A percentile compares a stretch with the other conserved stretches of the same genome.
Evolutionary conservation across 1,284 basidiomycete species (phyloP).

Genomic region (Meira miltonrushii): DNA sequence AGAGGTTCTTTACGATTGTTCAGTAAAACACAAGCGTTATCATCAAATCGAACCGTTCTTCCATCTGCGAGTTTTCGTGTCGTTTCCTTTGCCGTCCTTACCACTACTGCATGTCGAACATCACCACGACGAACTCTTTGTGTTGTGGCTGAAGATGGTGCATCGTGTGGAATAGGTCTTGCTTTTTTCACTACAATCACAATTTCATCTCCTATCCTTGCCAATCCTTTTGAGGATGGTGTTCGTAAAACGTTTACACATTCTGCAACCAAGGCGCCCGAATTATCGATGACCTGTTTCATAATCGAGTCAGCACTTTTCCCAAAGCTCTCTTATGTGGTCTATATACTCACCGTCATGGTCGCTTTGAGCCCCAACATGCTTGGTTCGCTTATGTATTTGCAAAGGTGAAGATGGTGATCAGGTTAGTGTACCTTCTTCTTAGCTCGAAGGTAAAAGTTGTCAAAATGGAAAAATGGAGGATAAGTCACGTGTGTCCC

Average conservation of each 20-base stretch:
- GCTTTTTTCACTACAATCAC: constrained; percentile 93
- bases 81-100: constrained; percentile 78
- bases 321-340: neutral
- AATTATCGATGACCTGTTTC: constrained; percentile 90
- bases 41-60: constrained; percentile 82
- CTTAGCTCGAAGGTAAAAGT: no score
- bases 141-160: constrained; percentile 58
- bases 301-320: neutral
- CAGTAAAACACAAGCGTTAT: constrained; percentile 90
- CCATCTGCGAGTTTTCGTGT: constrained; percentile 72
- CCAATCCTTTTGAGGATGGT: constrained; percentile 77
- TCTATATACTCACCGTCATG: constrained; percentile 34
- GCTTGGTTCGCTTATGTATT: neutral
- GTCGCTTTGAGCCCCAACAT: constrained; percentile 52
- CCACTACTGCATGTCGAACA: constrained; percentile 87
- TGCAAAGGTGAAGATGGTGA: no score
- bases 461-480: no score
- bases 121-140: constrained; percentile 75
- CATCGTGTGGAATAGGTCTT: constrained; percentile 62
- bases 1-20: constrained; percentile 97
- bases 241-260: constrained; percentile 95
- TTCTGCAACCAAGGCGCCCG: constrained; percentile 90
- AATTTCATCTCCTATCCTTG: constrained; percentile 80
- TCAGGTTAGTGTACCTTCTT: no score
- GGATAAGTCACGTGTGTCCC: no score